Percentiles rank a stretch among this genome's conserved stretches.
Conservation (phyloP, 2,329 filamentous ascomycete genomes). For the Penicillium sp. region DNA sequence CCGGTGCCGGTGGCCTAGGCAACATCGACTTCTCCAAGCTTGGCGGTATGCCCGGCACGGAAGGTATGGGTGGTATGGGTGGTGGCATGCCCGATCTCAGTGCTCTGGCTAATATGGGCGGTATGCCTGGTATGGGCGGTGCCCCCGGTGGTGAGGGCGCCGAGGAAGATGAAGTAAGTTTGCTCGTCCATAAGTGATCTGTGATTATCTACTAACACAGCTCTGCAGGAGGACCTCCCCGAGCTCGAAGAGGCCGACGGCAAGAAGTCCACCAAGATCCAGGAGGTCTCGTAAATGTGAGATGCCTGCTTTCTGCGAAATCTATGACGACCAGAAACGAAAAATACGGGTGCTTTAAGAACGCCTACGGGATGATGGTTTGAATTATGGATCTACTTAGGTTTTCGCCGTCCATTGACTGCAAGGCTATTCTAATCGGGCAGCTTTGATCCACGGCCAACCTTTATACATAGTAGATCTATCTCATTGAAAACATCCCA, state of each 20-base stretch:
- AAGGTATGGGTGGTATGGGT: constrained; percentile 36
- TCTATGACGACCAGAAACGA: constrained; percentile 26
- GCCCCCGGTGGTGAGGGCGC: constrained; percentile 32
- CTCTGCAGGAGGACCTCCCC: constrained; percentile 75
- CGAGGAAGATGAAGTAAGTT: constrained; percentile 52
- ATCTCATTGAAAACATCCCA: constrained; percentile 6
- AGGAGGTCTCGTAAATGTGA: constrained; percentile 35
- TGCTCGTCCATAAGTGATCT: constrained; percentile 25
- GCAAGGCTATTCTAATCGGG: not conserved
- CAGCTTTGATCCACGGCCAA: not conserved
- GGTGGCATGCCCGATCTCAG: constrained; percentile 50
- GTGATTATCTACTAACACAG: constrained; percentile 8
- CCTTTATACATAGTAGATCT: constrained; percentile 1
- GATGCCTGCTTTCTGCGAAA: constrained; percentile 18
- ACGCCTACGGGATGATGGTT: constrained; percentile 13
- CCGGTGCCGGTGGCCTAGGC: constrained; percentile 60
- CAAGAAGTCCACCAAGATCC: constrained; percentile 39
- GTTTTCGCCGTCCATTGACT: not conserved
- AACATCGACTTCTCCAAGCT: constrained; percentile 95
- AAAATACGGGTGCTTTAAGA: constrained; percentile 20
- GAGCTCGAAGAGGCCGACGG: constrained; percentile 53
- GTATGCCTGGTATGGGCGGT: constrained; percentile 18
- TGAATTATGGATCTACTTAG: constrained; percentile 10
- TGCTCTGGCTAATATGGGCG: constrained; percentile 36
- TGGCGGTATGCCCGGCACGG: constrained; percentile 55